A percentile compares a stretch with the other conserved stretches of the same genome.
Conservation (phyloP, 2,329 filamentous ascomycete genomes). For the Zasmidium citrigriseum region DNA sequence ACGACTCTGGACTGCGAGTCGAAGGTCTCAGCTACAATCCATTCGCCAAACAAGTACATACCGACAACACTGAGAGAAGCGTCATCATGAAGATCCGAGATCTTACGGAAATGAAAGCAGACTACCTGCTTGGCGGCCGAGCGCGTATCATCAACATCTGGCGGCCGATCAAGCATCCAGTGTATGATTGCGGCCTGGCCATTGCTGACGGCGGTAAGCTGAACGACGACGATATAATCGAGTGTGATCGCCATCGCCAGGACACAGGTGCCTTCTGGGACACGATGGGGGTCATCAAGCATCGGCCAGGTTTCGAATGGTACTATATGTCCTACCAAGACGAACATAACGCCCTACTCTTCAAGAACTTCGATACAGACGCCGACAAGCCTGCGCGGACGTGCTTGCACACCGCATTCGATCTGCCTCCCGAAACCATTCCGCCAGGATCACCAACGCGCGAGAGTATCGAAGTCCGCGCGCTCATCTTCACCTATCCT, state of each 20-base stretch:
- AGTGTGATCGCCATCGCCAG: constrained; percentile 23
- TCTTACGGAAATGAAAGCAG: constrained; percentile 30
- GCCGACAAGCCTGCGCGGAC: constrained; percentile 16
- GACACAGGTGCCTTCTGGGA: constrained; percentile 15
- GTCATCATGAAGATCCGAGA: constrained; percentile 28
- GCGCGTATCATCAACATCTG: constrained; percentile 19
- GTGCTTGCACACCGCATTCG: constrained; percentile 30
- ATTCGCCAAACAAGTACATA: constrained; percentile 32
- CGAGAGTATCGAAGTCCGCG: constrained; percentile 31
- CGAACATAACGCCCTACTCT: constrained; percentile 20
- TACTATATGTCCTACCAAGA: constrained; percentile 32
- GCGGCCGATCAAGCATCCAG: constrained; percentile 17
- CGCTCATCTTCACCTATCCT: constrained; percentile 30
- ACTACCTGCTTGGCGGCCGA: constrained; percentile 12
- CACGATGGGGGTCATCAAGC: constrained; percentile 22
- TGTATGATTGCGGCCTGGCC: constrained; percentile 25
- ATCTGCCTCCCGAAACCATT: constrained; percentile 22
- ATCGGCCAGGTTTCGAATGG: constrained; percentile 31
- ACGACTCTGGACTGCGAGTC: constrained; percentile 24
- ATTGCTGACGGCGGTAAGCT: constrained; percentile 29
- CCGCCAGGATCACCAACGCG: constrained; percentile 22
- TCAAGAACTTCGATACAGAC: constrained; percentile 21
- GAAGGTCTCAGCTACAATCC: constrained; percentile 30
- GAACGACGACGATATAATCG: constrained; percentile 20
- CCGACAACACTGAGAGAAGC: constrained; percentile 31